A percentile compares a stretch with the other conserved stretches of the same genome.
phyloP scores from a whole-genome alignment of 768 basidiomycete species.

The Cubamyces sp. region DNA sequence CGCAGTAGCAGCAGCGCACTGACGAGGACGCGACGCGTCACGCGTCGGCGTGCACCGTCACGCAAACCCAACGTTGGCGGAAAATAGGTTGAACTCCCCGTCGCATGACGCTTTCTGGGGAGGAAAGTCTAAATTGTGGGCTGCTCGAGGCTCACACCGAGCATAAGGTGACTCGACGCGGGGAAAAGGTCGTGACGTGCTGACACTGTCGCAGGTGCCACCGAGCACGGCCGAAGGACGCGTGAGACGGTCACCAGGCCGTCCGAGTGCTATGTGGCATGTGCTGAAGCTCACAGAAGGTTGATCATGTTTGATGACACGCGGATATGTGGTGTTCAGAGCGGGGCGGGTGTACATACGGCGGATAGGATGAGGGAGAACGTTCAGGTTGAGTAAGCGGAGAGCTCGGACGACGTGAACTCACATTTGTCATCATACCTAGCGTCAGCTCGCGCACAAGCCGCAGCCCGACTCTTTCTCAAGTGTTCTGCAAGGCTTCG shows the following conservation, averaged over 20 bases:
- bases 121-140: constrained; percentile 6
- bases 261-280: not conserved
- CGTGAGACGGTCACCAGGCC: constrained; percentile 13
- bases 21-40: constrained; percentile 12
- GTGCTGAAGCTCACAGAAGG: not conserved
- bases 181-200: constrained; percentile 7
- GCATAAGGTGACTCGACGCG: not conserved
- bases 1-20: too few species aligned
- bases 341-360: not conserved
- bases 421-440: constrained; percentile 9
- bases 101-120: not conserved
- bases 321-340: not conserved
- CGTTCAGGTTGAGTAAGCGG: not conserved
- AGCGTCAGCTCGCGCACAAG: not conserved
- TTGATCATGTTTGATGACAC: not conserved
- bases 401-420: not conserved
- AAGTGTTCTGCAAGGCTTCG: constrained; percentile 2
- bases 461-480: not conserved
- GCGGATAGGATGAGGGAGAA: not conserved
- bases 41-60: constrained; percentile 13
- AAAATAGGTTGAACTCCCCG: too few species aligned
- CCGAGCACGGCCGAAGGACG: not conserved
- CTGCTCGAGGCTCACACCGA: not conserved
- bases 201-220: not conserved
- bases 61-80: not conserved